Percentiles rank a stretch among this genome's conserved stretches.
Evolutionary conservation across 2,329 filamentous ascomycete genomes (phyloP).

Genomic region (Shiraia sp.): DNA sequence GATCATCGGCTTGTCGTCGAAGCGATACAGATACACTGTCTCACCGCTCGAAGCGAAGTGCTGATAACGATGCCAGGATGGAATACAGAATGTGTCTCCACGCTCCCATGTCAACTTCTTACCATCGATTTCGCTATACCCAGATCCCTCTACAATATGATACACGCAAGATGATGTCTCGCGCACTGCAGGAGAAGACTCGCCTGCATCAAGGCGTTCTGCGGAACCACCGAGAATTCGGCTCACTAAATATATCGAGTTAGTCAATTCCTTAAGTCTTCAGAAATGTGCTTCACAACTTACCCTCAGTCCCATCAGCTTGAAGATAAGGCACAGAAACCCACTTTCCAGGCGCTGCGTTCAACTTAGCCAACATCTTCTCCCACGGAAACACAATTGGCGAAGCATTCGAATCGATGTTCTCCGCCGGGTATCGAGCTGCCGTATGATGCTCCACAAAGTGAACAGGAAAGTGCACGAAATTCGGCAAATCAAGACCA

Average conservation of each 20-base stretch:
- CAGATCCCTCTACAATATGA: slow-evolving; percentile 56
- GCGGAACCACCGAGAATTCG: slow-evolving; percentile 55
- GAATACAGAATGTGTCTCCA: slow-evolving; percentile 61
- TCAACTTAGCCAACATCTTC: slow-evolving; percentile 50
- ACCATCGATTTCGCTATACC: slow-evolving; percentile 47
- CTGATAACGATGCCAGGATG: slow-evolving; percentile 56
- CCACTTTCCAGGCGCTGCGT: slow-evolving; percentile 38
- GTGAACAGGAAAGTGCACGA: slow-evolving; percentile 56
- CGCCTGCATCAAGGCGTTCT: slow-evolving; percentile 47
- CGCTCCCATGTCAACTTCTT: slow-evolving; percentile 50
- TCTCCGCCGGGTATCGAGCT: slow-evolving; percentile 55
- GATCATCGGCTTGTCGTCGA: slow-evolving; percentile 61
- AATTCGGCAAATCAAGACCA: slow-evolving; percentile 58
- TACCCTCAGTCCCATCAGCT: slow-evolving; percentile 42
- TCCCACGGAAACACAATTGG: slow-evolving; percentile 56
- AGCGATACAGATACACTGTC: slow-evolving; percentile 56
- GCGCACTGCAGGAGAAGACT: slow-evolving; percentile 43
- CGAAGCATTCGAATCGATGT: slow-evolving; percentile 46
- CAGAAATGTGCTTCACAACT: neutral
- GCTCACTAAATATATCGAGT: slow-evolving; percentile 44
- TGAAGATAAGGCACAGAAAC: slow-evolving; percentile 40
- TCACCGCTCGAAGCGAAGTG: slow-evolving; percentile 47
- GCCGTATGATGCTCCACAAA: slow-evolving; percentile 58
- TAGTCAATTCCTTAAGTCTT: neutral
- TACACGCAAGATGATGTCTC: slow-evolving; percentile 60